These are phyloP conservation scores for Chaetomium sp. DNA, from an alignment of 2,329 filamentous ascomycete genomes.

Conservation along the genomic window DNA sequence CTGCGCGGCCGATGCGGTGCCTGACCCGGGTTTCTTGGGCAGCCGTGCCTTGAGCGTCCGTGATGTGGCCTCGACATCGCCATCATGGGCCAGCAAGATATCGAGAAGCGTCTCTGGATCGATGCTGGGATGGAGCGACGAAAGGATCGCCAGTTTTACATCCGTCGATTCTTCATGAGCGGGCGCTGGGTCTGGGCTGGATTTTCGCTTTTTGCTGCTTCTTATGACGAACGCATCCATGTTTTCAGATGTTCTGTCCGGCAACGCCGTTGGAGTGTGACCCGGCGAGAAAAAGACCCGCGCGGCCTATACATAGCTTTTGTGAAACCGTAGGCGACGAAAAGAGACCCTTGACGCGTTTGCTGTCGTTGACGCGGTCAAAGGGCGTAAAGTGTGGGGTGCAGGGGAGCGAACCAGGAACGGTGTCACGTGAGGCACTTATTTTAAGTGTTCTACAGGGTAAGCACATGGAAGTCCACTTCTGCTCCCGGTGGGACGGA, in stretches of 20 bases:
- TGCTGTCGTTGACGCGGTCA: not conserved
- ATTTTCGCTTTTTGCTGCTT: conserved; percentile 42
- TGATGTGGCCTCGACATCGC: conserved; percentile 63
- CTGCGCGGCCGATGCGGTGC: conserved; percentile 47
- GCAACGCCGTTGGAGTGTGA: not conserved
- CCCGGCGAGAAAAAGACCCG: not conserved
- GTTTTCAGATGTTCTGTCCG: not conserved
- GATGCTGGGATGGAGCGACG: conserved; percentile 63
- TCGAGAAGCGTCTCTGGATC: conserved; percentile 68
- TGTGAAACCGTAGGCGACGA: not conserved
- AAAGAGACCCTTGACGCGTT: conserved; percentile 4
- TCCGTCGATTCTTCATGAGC: conserved; percentile 69
- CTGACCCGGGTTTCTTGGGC: conserved; percentile 30
- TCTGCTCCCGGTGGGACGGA: no score
- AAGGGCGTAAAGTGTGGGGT: conserved; percentile 13
- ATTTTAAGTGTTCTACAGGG: no score
- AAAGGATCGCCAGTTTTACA: conserved; percentile 75
- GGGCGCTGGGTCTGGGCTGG: conserved; percentile 15
- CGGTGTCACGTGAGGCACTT: conserved; percentile 7
- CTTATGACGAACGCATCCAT: conserved; percentile 55
- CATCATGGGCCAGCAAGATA: conserved; percentile 68
- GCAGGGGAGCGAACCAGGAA: not conserved
- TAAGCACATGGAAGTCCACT: no score
- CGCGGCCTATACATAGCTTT: not conserved
- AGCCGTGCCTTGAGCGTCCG: conserved; percentile 41